Evolutionary conservation across 2,329 filamentous ascomycete genomes (phyloP), one percentile per base, ranked within the genome.

Genomic region (Exophiala bonariae): DNA sequence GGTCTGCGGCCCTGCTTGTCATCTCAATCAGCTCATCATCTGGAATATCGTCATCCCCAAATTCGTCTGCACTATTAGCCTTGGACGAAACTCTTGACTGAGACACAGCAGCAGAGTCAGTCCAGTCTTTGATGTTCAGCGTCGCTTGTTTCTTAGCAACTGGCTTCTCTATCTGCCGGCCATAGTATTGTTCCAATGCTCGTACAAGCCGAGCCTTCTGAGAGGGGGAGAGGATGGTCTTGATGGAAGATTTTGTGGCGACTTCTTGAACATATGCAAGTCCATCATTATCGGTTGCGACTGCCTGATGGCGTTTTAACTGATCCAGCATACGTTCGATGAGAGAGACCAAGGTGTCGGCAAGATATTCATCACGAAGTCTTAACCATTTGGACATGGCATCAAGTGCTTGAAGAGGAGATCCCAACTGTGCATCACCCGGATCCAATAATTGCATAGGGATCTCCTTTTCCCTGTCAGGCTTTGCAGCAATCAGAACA

Each of bases 321-420:
- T 89, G 85, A 11, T 81, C 80, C 28, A 99, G 78, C 49, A 99
- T 83, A 65, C 95, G 95, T 59, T 84, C 82, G 23, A 96, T 81
- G 20, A 97, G 79, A 20, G 83, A 84, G 39, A 95, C 89, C 11
- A 92, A 85, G 31, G 89, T 89, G 50, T 80, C 83, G 28, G 93
- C 85, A 6, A 99, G 79, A 67, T 90, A 96, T 45, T 83, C 79
- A 65, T 99, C 93, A 54, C 92, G 86, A 3, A 99, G 77, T 47
- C 93, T 83, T 44, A 99, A 79, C 89, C 95, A 96, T 63, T 86
- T 89, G 30, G 86, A 85, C 68, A 96, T 85, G 13, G 71, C 73
- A 50, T 82, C 82, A 64, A 86, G 80, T 9, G 87, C 78, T 41
- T 68, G 68, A 4, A 81, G 81, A 2, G 87, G 86, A 11, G 81